Base-by-base conservation (phyloP, 2,329 filamentous ascomycete genomes). In the Microsporum canis region DNA sequence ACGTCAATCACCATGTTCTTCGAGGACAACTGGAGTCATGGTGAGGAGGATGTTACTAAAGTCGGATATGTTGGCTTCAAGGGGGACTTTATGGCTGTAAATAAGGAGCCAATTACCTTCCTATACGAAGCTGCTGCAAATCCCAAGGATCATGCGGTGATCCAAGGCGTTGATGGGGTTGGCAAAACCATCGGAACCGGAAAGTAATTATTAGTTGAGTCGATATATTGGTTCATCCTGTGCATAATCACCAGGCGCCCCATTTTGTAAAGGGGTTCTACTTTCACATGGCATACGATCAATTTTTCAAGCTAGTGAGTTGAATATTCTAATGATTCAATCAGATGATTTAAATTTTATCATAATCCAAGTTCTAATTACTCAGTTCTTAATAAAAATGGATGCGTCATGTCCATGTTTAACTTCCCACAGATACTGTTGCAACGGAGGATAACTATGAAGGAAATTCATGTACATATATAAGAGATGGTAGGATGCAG, bases 81-180 rank as follows among this genome's bases (percentile, higher is more conserved):
- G 76, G 94, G 94, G 29, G 89, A 96, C 75, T 97, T 90, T 81
- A 94, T 94, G 83, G 85, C 86, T 71, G 75, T 95, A 69, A 94
- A 87, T 55, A 81, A 87, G 60, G 89, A 92, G 71, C 91, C 94
- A 0, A 79, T 88, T 5, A 90, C 88, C 67, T 92, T 97, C 68
- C 69, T 96, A 63, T 99, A 97, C 74, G 94, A 99, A 80, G 88
- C 91, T 17, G 92, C 92, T 31, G 88, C 94, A 39, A 96, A 96
- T 73, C 94, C 92, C 10, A 83, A 78, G 55, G 94, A 99, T 76
- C 94, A 99, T 76, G 75, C 75, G 65, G 71, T 75, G 56, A 76
- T 78, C 56, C 72, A 75, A 61, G 75, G 77, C 33, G 69, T 79
- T 57, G 73, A 73, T 17, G 64, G 73, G 65, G 70, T 72, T 31